A percentile compares a stretch with the other conserved stretches of the same genome.
phyloP scores from a whole-genome alignment of 176 grass and related monocot species.

The Musa itinerans region DNA sequence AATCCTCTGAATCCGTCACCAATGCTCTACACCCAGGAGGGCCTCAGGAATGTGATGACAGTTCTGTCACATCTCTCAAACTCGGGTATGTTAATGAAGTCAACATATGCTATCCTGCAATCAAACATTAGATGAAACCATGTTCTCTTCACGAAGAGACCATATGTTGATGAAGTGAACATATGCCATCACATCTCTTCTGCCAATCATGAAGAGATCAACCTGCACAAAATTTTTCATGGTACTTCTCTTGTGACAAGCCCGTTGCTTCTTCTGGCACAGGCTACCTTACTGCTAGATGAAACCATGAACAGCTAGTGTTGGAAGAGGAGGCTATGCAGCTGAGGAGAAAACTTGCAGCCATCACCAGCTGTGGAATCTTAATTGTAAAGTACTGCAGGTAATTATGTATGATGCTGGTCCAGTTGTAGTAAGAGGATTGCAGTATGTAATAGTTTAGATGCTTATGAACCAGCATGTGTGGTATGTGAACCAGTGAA shows the following conservation, averaged over 20 bases:
- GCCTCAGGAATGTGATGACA: constrained; percentile 81
- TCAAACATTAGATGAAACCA: not conserved
- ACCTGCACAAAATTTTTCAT: too few relatives aligned
- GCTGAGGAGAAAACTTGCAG: not conserved
- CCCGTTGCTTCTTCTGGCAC: not conserved
- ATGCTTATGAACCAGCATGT: not conserved
- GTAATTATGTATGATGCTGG: not conserved
- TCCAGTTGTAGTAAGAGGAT: not conserved
- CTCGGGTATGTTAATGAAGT: constrained; percentile 41
- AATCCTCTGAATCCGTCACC: constrained; percentile 91
- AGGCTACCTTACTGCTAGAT: constrained; percentile 5
- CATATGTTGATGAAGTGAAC: too few relatives aligned
- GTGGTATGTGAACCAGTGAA: not conserved
- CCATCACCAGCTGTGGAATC: not conserved
- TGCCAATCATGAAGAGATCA: too few relatives aligned
- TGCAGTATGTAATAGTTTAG: not conserved
- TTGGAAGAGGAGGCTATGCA: not conserved
- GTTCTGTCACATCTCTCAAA: constrained; percentile 77
- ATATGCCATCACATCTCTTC: too few relatives aligned
- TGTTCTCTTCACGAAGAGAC: too few relatives aligned
- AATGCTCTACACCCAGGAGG: constrained; percentile 67
- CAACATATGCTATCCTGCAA: not conserved
- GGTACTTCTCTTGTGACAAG: too few relatives aligned
- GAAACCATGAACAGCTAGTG: not conserved
- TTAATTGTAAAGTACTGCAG: not conserved